Base-by-base conservation (phyloP, 2,329 filamentous ascomycete genomes). In the Basipetospora sp. region DNA sequence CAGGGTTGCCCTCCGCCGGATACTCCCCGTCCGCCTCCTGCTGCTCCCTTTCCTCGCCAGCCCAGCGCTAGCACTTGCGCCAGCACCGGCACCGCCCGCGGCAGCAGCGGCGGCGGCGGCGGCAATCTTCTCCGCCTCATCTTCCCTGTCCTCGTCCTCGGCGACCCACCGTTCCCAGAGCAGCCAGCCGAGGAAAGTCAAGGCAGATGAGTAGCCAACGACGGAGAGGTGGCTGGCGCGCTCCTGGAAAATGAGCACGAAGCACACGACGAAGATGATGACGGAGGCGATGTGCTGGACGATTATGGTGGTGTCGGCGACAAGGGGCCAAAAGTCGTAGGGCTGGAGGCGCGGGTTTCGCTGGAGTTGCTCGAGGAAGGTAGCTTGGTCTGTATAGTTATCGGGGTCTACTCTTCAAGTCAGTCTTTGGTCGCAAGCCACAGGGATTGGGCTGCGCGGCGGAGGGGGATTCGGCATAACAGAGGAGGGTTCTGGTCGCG, bases 251-350 rank as follows among this genome's bases (percentile, higher is more conserved):
- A 98, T 98, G 38, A 77, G 85, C 13, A 87, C 77, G 53, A 98
- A 98, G 58, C 83, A 93, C 46, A 88, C 87, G 43, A 93, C 73
- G 53, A 96, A 98, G 40, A 98, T 88, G 38, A 82, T 81, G 43
- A 96, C 87, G 6, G 85, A 92, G 56, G 85, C 93, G 34, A 96
- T 81, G 56, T 98, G 90, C 57, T 98, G 90, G 14, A 96, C 82
- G 47, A 98, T 94, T 42, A 96, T 85, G 3, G 88, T 94, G 11
- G 84, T 88, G 56, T 96, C 88, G 41, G 85, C 83, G 36, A 96
- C 86, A 25, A 98, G 69, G 8, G 87, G 85, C 88, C 90, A 98
- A 59, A 98, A 98, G 52, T 96, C 87, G 57, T 98, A 98, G 0
- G 88, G 88, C 47, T 90, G 80, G 37, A 96, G 71, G 29, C 87